Conservation (phyloP, 2,329 filamentous ascomycete species). For the Fonsecaea erecta region DNA sequence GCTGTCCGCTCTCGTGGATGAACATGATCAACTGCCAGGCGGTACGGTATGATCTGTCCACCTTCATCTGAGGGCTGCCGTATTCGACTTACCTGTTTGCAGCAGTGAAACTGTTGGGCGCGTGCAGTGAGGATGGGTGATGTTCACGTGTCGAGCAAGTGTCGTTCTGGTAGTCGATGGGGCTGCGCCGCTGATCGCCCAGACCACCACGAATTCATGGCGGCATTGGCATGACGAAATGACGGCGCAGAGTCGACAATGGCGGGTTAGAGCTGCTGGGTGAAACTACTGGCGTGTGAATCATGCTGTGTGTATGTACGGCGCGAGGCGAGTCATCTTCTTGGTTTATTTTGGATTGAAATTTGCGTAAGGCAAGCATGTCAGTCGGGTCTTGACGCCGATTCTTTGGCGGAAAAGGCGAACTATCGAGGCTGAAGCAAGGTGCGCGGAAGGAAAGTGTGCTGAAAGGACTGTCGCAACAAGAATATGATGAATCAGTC, state of each 20-base stretch:
- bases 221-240: slow-evolving; percentile 1
- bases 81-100: slow-evolving; percentile 1
- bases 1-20: background rate
- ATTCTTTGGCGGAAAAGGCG: slow-evolving; percentile 27
- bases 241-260: slow-evolving; percentile 20
- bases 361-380: slow-evolving; percentile 33
- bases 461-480: slow-evolving; percentile 32
- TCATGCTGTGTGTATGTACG: slow-evolving; percentile 30
- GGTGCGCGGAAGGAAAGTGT: slow-evolving; percentile 22
- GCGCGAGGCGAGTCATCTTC: slow-evolving; percentile 29
- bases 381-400: slow-evolving; percentile 32
- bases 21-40: background rate
- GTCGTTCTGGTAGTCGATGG: background rate
- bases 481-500: slow-evolving; percentile 33
- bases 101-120: background rate
- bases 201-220: background rate
- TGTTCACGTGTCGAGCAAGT: slow-evolving; percentile 9
- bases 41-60: background rate
- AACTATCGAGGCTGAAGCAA: slow-evolving; percentile 36
- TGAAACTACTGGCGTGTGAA: slow-evolving; percentile 33
- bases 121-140: background rate
- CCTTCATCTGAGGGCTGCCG: background rate
- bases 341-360: slow-evolving; percentile 29
- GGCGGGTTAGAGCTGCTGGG: slow-evolving; percentile 20
- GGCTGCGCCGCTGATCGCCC: background rate